Evolutionary conservation across 2,329 filamentous ascomycete genomes (phyloP), one percentile per base, ranked within the genome.

Genomic region (Thielaviopsis populi): DNA sequence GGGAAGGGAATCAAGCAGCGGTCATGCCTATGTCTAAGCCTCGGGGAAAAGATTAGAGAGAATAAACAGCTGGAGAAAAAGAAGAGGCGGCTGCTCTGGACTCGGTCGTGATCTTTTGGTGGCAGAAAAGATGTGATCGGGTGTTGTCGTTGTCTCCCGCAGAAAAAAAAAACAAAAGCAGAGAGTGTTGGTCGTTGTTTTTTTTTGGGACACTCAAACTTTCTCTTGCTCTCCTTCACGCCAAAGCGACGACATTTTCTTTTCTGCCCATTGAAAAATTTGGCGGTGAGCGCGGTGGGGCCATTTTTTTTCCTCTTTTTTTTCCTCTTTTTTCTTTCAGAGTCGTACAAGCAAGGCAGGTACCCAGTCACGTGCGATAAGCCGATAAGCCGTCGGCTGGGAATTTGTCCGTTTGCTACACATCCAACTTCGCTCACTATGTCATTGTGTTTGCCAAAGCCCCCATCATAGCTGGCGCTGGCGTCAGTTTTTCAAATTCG

Each of bases 211-310:
- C 42, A 10, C 59, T 33, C 59, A 33, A 61, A 43, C 53, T 37
- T 61, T 33, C 56, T 46, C 42, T n/a, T 19, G 42, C n/a, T 46
- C 15, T 46, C 42, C 53, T 56, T 56, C 53, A 33, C 33, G 30
- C 53, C 53, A 56, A 37, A 62, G 41, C 59, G 37, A 62, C 61
- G 62, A 65, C 63, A n/a, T 65, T 65, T 66, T 65, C 61, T 61
- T 65, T 66, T 66, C 64, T 66, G 64, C 64, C 64, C 37, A 54
- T 27, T 41, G 58, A 61, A 66, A 43, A 61, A 41, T 41, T 61
- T 63, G 46, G 64, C 64, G 64, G 64, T 66, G 61, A 59, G 30
- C 4, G 2, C 19, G 41, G 61, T 63, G 64, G 64, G 64, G 64
- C 59, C 41, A 4, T 8, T 24, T 6, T 8, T 24, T 59, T 59